These are phyloP conservation scores for Nicotiana tabacum DNA, from an alignment of 257 asterid genomes.

Conservation along the genomic window DNA sequence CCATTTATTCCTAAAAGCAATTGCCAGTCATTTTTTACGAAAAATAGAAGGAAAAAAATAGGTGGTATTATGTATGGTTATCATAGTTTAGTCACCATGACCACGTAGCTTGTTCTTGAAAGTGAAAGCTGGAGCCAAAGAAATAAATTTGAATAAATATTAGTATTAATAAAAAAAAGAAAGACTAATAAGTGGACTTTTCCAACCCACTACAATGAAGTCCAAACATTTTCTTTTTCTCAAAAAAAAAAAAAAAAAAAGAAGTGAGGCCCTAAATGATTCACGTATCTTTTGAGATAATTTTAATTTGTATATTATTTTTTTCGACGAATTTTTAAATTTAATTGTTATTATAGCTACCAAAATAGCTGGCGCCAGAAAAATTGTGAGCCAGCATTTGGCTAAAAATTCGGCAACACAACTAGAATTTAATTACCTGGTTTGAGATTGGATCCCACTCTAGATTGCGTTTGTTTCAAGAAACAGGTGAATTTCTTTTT, in stretches of 20 bases:
- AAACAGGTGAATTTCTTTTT: too few species aligned
- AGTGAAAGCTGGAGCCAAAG: background rate
- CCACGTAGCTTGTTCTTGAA: background rate
- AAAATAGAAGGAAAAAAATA: background rate
- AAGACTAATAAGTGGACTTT: background rate
- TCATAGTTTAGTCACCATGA: constrained; percentile 2
- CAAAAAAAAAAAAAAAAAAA: too few species aligned
- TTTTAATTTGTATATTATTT: too few species aligned
- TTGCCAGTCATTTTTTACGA: background rate
- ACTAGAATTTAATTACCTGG: too few species aligned
- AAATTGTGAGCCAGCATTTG: too few species aligned
- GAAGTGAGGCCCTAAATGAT: background rate
- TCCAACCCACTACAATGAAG: background rate
- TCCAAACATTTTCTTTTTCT: background rate
- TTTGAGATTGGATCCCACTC: too few species aligned
- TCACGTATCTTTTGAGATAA: background rate
- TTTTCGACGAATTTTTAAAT: too few species aligned
- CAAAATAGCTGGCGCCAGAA: background rate
- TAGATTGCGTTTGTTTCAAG: too few species aligned
- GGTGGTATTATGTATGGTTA: background rate
- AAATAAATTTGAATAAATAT: background rate
- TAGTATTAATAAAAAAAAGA: background rate
- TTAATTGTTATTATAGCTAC: background rate
- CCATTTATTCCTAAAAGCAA: background rate
- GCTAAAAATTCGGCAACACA: too few species aligned